Evolutionary conservation across 2,329 filamentous ascomycete genomes (phyloP).

Genomic region (Colletotrichum simmondsii): DNA sequence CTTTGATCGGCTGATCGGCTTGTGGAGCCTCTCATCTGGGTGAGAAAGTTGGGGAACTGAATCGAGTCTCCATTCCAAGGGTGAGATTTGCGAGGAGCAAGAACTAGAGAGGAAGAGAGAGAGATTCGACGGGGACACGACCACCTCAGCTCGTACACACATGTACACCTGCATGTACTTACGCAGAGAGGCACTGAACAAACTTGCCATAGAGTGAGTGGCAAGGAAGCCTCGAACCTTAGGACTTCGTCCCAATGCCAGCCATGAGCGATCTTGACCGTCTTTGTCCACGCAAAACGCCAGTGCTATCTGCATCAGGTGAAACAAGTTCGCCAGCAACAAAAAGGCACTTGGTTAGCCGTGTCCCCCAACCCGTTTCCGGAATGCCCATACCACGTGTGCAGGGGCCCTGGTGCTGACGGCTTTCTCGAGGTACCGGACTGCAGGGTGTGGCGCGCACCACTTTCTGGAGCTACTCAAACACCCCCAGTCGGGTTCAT

Average conservation of each 20-base stretch:
- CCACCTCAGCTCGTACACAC: not conserved
- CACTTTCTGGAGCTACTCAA: conserved; percentile 4
- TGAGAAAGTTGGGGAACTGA: not conserved
- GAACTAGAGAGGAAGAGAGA: not conserved
- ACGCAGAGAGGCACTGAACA: not conserved
- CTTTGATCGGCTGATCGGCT: conserved; percentile 19
- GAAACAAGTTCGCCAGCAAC: conserved; percentile 17
- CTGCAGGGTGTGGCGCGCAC: conserved; percentile 21
- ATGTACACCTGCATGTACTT: not conserved
- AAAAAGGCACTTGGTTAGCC: not conserved
- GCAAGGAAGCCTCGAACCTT: not conserved
- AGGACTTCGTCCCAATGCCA: not conserved
- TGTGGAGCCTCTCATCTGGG: not conserved
- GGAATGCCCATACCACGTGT: conserved; percentile 26
- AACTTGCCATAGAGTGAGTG: not conserved
- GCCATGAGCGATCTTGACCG: not conserved
- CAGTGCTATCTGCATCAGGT: conserved; percentile 5
- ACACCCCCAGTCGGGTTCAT: conserved; percentile 21
- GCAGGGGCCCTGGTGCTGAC: conserved; percentile 13
- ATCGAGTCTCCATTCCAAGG: not conserved
- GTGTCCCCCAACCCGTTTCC: conserved; percentile 17
- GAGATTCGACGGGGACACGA: not conserved
- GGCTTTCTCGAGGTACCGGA: conserved; percentile 17
- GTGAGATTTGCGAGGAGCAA: not conserved
- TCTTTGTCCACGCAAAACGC: not conserved